A percentile compares a stretch with the other conserved stretches of the same genome.
These are phyloP conservation scores for Phlegmacium glaucopus DNA, from an alignment of 768 basidiomycete genomes.

Conservation along the genomic window DNA sequence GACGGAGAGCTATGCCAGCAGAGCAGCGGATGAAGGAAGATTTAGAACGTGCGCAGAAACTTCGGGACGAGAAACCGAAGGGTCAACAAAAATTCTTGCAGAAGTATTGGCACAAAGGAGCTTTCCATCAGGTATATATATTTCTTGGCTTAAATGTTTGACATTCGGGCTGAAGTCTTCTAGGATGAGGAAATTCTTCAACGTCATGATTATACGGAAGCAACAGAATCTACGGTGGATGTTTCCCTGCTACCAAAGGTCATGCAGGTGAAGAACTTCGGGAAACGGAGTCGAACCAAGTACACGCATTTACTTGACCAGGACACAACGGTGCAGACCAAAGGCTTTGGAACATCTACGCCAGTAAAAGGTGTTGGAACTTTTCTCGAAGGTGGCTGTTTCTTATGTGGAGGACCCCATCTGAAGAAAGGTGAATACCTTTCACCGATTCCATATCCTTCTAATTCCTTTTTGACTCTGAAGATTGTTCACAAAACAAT, in stretches of 20 bases:
- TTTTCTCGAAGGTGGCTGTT: constrained; percentile 70
- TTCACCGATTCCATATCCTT: not conserved
- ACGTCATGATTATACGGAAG: constrained; percentile 83
- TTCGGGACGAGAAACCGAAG: constrained; percentile 85
- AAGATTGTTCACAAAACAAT: constrained; percentile 31
- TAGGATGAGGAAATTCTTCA: constrained; percentile 84
- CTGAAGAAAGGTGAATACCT: constrained; percentile 74
- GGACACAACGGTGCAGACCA: constrained; percentile 71
- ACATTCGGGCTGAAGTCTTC: constrained; percentile 1
- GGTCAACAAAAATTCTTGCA: constrained; percentile 91
- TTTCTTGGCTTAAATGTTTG: not conserved
- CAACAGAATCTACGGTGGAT: constrained; percentile 86
- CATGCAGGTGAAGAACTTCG: constrained; percentile 97
- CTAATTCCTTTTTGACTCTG: not conserved
- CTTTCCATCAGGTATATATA: constrained; percentile 85
- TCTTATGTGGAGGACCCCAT: constrained; percentile 92
- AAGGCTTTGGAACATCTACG: constrained; percentile 63
- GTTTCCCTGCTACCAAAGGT: constrained; percentile 87
- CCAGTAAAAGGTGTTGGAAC: constrained; percentile 55
- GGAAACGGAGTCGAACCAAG: constrained; percentile 88
- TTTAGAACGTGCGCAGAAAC: constrained; percentile 77
- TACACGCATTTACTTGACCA: constrained; percentile 96
- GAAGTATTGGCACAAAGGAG: constrained; percentile 99
- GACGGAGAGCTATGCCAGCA: constrained; percentile 89
- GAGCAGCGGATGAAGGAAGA: constrained; percentile 92